These are phyloP conservation scores for Dalbergia oliveri DNA, from an alignment of 306 rosid genomes.

Conservation along the genomic window DNA sequence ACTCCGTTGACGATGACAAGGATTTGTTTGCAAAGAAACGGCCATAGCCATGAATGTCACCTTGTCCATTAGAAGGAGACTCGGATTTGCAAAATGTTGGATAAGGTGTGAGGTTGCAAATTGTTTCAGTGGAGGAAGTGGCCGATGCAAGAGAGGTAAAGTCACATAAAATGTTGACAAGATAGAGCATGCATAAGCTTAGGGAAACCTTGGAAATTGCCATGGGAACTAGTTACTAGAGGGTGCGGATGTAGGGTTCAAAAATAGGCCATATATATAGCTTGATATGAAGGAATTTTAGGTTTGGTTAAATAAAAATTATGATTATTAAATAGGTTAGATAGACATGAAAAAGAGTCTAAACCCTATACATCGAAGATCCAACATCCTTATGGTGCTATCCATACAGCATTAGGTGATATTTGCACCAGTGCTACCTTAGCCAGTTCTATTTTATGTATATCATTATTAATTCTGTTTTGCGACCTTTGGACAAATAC, in stretches of 20 bases:
- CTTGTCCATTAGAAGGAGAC: constrained; percentile 11
- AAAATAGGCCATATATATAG: constrained; percentile 14
- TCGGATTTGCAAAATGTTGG: constrained; percentile 44
- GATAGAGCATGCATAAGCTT: constrained; percentile 11
- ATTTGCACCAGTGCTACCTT: background rate
- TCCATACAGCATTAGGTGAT: background rate
- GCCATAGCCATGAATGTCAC: constrained; percentile 14
- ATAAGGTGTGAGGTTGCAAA: constrained; percentile 45
- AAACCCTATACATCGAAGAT: no score
- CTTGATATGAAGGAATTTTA: background rate
- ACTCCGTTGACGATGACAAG: constrained; percentile 16
- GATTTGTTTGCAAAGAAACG: constrained; percentile 10
- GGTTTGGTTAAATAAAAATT: background rate
- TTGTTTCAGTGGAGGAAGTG: constrained; percentile 7
- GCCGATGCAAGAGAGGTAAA: constrained; percentile 4
- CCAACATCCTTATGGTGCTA: no score
- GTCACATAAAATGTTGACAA: constrained; percentile 6
- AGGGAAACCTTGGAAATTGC: constrained; percentile 22
- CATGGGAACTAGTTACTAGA: constrained; percentile 16
- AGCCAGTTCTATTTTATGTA: background rate
- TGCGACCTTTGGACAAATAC: background rate
- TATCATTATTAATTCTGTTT: background rate
- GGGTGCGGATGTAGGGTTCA: background rate
- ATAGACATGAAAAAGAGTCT: background rate
- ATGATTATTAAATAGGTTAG: background rate